Evolutionary conservation across 805 yeast genomes (phyloP).

Genomic region (Zygosaccharomyces bailii): DNA sequence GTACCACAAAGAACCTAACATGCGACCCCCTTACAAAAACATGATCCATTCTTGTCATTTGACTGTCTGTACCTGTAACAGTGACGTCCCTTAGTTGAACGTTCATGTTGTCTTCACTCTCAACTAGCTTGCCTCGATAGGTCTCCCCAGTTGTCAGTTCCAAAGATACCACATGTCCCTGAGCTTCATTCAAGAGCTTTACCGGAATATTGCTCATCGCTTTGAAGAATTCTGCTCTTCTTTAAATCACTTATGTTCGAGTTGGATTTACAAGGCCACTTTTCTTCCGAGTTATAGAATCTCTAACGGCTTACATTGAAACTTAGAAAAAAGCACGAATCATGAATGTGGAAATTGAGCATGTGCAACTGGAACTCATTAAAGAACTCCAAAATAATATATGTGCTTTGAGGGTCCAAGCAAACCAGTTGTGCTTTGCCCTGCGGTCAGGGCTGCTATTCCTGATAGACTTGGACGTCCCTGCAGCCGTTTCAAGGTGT

Average conservation of each 20-base stretch:
- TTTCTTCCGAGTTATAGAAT: neutral
- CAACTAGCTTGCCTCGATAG: constrained; percentile 81
- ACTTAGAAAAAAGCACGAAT: neutral
- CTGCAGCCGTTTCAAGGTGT: constrained; percentile 52
- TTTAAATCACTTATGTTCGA: neutral
- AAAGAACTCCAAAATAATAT: constrained; percentile 45
- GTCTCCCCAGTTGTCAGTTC: constrained; percentile 84
- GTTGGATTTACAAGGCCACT: neutral
- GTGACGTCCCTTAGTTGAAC: constrained; percentile 79
- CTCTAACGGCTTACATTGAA: constrained; percentile 1
- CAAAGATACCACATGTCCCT: constrained; percentile 79
- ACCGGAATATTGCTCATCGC: constrained; percentile 55
- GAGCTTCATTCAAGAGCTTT: constrained; percentile 81
- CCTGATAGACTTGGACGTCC: constrained; percentile 63
- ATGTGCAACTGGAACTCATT: constrained; percentile 50
- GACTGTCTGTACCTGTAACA: constrained; percentile 73
- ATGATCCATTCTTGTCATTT: constrained; percentile 70
- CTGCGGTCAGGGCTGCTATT: constrained; percentile 51
- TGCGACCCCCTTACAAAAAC: constrained; percentile 92
- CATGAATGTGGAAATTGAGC: constrained; percentile 31
- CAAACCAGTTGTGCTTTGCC: constrained; percentile 55
- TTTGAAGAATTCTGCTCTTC: neutral
- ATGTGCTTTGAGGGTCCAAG: constrained; percentile 48
- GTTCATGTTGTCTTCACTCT: constrained; percentile 93
- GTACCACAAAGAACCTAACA: constrained; percentile 77